Evolutionary conservation across 768 basidiomycete genomes (phyloP).

Genomic region (Lactarius sanguifluus): DNA sequence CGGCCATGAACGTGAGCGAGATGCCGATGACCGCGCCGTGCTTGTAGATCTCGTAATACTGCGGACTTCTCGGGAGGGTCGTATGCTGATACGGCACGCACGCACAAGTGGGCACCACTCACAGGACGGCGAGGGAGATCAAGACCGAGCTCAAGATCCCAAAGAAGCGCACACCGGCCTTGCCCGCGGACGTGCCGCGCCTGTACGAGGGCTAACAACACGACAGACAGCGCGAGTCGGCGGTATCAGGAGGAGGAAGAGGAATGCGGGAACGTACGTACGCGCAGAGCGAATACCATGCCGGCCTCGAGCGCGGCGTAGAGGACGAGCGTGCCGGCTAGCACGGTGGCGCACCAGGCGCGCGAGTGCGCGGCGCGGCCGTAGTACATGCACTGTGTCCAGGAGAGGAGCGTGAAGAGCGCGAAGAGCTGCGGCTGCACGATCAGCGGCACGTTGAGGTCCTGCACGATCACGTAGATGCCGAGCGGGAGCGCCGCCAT

Average conservation of each 20-base stretch:
- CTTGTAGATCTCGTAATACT: slow-evolving; percentile 76
- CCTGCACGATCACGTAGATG: slow-evolving; percentile 62
- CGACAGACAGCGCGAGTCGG: too few species aligned
- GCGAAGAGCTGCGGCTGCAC: slow-evolving; percentile 67
- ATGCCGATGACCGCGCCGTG: slow-evolving; percentile 65
- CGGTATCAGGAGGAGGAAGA: too few species aligned
- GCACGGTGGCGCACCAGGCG: slow-evolving; percentile 38
- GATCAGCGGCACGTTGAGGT: slow-evolving; percentile 71
- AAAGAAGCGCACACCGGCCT: slow-evolving; percentile 46
- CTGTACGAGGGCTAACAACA: slow-evolving; percentile 40
- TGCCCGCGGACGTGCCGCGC: slow-evolving; percentile 39
- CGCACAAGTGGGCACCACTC: slow-evolving; percentile 20
- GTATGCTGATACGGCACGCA: too few species aligned
- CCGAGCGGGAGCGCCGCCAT: slow-evolving; percentile 59
- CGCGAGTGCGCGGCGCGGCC: slow-evolving; percentile 43
- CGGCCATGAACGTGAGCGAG: slow-evolving; percentile 62
- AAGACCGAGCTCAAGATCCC: slow-evolving; percentile 62
- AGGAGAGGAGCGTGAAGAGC: slow-evolving; percentile 57
- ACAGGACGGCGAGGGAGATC: slow-evolving; percentile 52
- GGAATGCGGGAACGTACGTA: slow-evolving; percentile 36
- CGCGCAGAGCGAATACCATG: slow-evolving; percentile 56
- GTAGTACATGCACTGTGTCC: slow-evolving; percentile 77
- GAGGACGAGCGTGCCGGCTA: slow-evolving; percentile 42
- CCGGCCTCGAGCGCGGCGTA: slow-evolving; percentile 59
- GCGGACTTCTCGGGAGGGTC: slow-evolving; percentile 42